Conservation (phyloP, 306 rosid genomes). For the Castanea sativa region DNA sequence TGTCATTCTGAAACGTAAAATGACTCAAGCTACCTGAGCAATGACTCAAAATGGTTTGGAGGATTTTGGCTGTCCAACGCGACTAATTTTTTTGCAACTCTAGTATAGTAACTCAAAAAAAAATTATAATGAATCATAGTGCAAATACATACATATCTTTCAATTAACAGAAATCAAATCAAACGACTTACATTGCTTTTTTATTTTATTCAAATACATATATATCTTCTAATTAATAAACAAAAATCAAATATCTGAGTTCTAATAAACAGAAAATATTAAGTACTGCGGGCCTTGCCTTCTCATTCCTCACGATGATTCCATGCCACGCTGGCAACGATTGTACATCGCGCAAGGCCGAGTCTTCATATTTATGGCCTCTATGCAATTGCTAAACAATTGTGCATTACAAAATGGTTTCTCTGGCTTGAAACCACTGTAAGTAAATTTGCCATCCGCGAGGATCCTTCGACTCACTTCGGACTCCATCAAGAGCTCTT, state of each 20-base stretch:
- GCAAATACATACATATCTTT: neutral
- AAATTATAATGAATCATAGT: too few relatives aligned
- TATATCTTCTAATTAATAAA: too few relatives aligned
- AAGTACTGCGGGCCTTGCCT: neutral
- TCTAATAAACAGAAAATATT: neutral
- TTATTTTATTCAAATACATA: too few relatives aligned
- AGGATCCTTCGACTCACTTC: neutral
- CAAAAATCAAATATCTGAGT: too few relatives aligned
- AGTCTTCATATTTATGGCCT: neutral
- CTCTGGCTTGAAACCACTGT: too few relatives aligned
- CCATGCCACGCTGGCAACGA: neutral
- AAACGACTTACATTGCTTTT: too few relatives aligned
- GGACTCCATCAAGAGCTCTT: neutral
- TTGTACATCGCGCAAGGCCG: neutral
- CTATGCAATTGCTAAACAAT: neutral
- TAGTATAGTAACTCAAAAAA: neutral
- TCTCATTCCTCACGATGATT: neutral
- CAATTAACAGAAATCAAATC: too few relatives aligned
- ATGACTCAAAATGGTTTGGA: too few relatives aligned
- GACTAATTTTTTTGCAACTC: neutral
- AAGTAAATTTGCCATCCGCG: too few relatives aligned
- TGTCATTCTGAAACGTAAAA: too few relatives aligned
- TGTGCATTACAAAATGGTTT: neutral
- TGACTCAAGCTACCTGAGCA: too few relatives aligned
- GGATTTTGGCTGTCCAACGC: too few relatives aligned